Base-by-base conservation (phyloP, 805 yeast genomes). In the Sugiyamaella chiloensis region DNA sequence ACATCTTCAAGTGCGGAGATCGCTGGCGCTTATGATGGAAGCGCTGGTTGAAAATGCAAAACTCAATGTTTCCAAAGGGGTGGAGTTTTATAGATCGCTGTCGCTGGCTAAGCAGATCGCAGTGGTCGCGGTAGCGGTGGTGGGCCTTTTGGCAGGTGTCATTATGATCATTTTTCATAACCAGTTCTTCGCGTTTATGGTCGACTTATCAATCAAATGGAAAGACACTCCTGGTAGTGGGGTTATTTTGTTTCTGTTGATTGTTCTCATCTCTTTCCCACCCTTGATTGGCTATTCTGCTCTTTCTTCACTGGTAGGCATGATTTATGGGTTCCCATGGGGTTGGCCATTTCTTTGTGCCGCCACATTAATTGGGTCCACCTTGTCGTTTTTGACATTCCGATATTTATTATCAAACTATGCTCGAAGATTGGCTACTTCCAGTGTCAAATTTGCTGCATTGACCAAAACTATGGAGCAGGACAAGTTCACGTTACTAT, bases 211-310 rank as follows among this genome's bases (percentile, higher is more conserved):
- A 5, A 53, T 53, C n/a, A 44, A 50, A 36, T 67, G 66, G 60
- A 53, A 60, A 17, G 54, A 54, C 27, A 54, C 65, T 46, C 59
- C 56, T 19, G 61, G 61, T 16, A 71, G 72, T 36, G 61, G 67
- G 53, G 49, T 67, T 2, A 50, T 70, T 2, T 54, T 90, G 48
- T 75, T 81, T 44, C 14, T 65, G 3, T 62, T 83, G 40, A 65
- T 89, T 2, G 76, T 83, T 54, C 23, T 74, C 1, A 89, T 90
- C 3, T 81, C 93, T 0, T 90, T 91, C 70, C 98, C 99, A 1
- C 99, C 98, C 1, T 54, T 91, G 56, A 65, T 88, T 27, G 99
- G 99, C 1, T 90, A 83, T 66, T 76, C 91, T 3, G 73, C 83
- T 17, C 64, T 86, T 16, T 75, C 84, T 16, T 74, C 85, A 40